A percentile compares a stretch with the other conserved stretches of the same genome.
phyloP scores from a whole-genome alignment of 2,329 filamentous ascomycete species.

The Colletotrichum sp. region DNA sequence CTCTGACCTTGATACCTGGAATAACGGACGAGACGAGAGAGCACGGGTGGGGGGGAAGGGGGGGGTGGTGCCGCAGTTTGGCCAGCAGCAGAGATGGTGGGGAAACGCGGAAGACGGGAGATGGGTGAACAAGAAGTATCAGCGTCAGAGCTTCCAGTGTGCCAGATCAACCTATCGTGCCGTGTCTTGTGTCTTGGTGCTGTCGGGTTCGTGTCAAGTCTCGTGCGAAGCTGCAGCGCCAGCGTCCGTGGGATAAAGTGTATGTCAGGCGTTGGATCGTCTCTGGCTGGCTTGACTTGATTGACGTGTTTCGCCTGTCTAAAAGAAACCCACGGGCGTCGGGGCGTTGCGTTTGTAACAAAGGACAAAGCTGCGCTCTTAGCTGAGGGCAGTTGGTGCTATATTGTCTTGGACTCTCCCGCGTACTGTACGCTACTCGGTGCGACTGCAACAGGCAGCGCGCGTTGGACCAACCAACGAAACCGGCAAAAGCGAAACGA shows the following conservation, averaged over 20 bases:
- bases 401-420: not conserved
- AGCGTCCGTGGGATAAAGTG: conserved; percentile 3
- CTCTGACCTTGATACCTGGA: conserved; percentile 9
- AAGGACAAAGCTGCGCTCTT: not conserved
- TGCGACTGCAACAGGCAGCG: not conserved
- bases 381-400: not conserved
- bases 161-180: not conserved
- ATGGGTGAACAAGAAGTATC: conserved; percentile 12
- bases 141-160: not conserved
- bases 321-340: not conserved
- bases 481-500: not conserved
- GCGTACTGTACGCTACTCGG: not conserved
- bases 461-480: not conserved
- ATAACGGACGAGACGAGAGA: not conserved
- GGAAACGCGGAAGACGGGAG: conserved; percentile 6
- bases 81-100: conserved; percentile 7
- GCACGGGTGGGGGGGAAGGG: not conserved
- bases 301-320: not conserved
- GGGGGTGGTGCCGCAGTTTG: not conserved
- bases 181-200: not conserved
- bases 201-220: not conserved
- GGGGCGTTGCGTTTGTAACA: conserved; percentile 11
- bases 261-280: not conserved
- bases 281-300: not conserved
- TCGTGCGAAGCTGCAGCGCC: not conserved